Base-by-base conservation (phyloP, 192 early-diverging fungal species). In the Hyaloraphidium curvatum region DNA sequence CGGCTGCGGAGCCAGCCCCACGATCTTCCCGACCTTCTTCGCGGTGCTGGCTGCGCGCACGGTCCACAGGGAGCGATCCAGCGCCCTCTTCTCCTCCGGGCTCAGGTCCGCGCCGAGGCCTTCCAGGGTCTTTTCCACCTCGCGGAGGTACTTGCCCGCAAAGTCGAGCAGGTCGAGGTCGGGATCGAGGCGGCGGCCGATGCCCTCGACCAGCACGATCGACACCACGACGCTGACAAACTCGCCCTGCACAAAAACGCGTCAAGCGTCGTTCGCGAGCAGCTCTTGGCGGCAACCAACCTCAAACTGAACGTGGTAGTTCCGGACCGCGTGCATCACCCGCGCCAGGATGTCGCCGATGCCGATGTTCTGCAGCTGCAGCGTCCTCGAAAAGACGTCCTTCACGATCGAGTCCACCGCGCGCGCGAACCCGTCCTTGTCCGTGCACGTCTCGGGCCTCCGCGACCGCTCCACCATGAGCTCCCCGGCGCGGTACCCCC, bases 171-270 rank as follows among this genome's bases (percentile, higher is more conserved):
- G 70, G 65, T 97, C 94, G 21, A 93, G 71, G 5, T 88, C 77
- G 0, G 89, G 88, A 63, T 97, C 84, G 50, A 97, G 62, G 39
- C 82, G 76, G 22, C 88, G 62, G 2, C 94, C 94, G 62, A 97
- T 86, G 0, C 94, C 94, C 63, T 97, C 94, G 1, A 97, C 62
- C 52, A 97, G 72, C 68, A 95, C 75, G 53, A 93, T 86, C 4
- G 84, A 79, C 30, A 97, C 78, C 5, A 89, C 78, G 16, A 94
- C 80, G 67, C 93, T 95, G 4, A 86, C 81, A 68, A 95, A 97
- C 57, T 93, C 91, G 0, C 90, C 87, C n/a, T n/a, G n/a, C n/a
- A n/a, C n/a, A n/a, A n/a, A n/a, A n/a, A n/a, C n/a, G n/a, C n/a
- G n/a, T n/a, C n/a, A n/a, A n/a, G n/a, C n/a, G n/a, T n/a, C n/a